A percentile compares a stretch with the other conserved stretches of the same genome.
phyloP scores from a whole-genome alignment of 768 basidiomycete genomes.

The Trametes meyenii region DNA sequence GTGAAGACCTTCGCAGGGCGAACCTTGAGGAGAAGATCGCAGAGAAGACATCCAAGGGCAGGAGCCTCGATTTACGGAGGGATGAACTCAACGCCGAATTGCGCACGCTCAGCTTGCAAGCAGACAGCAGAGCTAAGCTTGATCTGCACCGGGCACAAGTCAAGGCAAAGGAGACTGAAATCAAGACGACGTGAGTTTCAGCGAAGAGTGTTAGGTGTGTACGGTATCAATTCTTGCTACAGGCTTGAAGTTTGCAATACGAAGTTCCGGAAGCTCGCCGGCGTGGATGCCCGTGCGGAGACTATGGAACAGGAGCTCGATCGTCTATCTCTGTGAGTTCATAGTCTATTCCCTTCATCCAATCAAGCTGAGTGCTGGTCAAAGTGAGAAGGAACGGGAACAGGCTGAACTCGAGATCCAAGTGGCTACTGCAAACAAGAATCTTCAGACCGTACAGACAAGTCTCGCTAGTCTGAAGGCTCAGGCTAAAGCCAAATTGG shows the following conservation, averaged over 20 bases:
- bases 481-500: slow-evolving; percentile 62
- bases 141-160: slow-evolving; percentile 73
- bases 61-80: slow-evolving; percentile 65
- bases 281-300: slow-evolving; percentile 56
- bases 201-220: not conserved
- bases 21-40: slow-evolving; percentile 67
- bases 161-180: slow-evolving; percentile 63
- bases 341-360: not conserved
- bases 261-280: slow-evolving; percentile 69
- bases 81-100: slow-evolving; percentile 76
- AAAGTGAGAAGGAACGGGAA: slow-evolving; percentile 72
- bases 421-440: slow-evolving; percentile 49
- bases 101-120: slow-evolving; percentile 70
- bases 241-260: slow-evolving; percentile 66
- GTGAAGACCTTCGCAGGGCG: slow-evolving; percentile 56
- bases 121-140: slow-evolving; percentile 78
- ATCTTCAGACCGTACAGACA: slow-evolving; percentile 65
- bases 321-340: slow-evolving; percentile 54
- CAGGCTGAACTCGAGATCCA: slow-evolving; percentile 50
- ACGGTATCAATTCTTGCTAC: slow-evolving; percentile 1
- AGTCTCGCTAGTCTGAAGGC: slow-evolving; percentile 59
- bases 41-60: slow-evolving; percentile 56
- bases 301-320: slow-evolving; percentile 79
- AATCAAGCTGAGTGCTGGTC: not conserved
- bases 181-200: slow-evolving; percentile 64